Percentiles rank a stretch among this genome's conserved stretches.
These are phyloP conservation scores for Ogataea methylovora DNA, from an alignment of 805 yeast genomes.

Conservation along the genomic window DNA sequence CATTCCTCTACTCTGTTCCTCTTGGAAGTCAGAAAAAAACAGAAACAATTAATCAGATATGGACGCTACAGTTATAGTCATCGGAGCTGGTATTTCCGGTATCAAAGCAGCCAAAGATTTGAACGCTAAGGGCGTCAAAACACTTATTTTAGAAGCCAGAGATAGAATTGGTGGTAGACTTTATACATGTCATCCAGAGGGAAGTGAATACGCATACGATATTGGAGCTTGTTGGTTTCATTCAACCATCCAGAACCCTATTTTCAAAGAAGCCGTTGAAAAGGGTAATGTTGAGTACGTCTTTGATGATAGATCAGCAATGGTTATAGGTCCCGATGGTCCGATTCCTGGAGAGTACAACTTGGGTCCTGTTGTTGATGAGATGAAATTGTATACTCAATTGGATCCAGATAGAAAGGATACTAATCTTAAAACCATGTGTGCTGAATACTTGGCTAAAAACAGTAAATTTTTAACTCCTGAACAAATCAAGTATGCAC, in stretches of 20 bases:
- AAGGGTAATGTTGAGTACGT: conserved; percentile 15
- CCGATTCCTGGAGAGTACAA: conserved; percentile 18
- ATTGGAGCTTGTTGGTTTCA: conserved; percentile 53
- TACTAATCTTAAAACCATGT: conserved; percentile 17
- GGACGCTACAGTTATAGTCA: conserved; percentile 26
- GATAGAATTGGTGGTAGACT: conserved; percentile 40
- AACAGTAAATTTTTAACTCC: conserved; percentile 12
- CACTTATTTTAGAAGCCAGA: conserved; percentile 39
- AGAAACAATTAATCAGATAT: too few species aligned
- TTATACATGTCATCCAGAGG: conserved; percentile 19
- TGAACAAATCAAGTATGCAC: conserved; percentile 21
- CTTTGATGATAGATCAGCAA: conserved; percentile 28
- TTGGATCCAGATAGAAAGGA: conserved; percentile 20
- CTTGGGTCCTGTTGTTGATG: conserved; percentile 26
- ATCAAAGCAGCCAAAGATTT: conserved; percentile 39
- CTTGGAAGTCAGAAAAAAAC: too few species aligned
- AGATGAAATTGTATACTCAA: conserved; percentile 24
- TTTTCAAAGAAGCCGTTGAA: conserved; percentile 24
- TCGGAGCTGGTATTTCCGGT: conserved; percentile 50
- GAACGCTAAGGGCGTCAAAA: conserved; percentile 22
- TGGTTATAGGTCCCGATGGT: conserved; percentile 19
- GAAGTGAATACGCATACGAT: conserved; percentile 27
- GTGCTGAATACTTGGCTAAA: conserved; percentile 14
- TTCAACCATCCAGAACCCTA: conserved; percentile 34
- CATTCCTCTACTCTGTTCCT: too few species aligned